These are phyloP conservation scores for Boletus rubescentipes DNA, from an alignment of 768 basidiomycete genomes.

Conservation along the genomic window DNA sequence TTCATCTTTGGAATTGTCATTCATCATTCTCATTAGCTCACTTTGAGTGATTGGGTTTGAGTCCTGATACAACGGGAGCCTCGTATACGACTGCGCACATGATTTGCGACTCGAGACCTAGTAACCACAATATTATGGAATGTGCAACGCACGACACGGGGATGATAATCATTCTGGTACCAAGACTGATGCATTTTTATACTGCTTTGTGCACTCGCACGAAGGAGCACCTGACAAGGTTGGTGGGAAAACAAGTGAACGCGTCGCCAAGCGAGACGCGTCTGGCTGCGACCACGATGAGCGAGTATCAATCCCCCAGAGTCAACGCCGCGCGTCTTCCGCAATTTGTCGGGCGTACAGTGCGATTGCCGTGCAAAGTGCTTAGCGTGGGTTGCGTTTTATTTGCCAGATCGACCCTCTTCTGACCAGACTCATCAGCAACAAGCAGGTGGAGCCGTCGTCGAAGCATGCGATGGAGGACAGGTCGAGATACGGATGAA, in stretches of 20 bases:
- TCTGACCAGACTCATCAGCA: slow-evolving; percentile 24
- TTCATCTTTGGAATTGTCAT: too few relatives aligned
- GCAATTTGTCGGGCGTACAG: slow-evolving; percentile 50
- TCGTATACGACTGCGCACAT: slow-evolving; percentile 7
- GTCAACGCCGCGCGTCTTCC: slow-evolving; percentile 62
- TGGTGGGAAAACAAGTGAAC: slow-evolving; percentile 10
- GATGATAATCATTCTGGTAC: too few relatives aligned
- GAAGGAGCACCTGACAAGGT: background rate
- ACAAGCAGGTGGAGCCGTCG: slow-evolving; percentile 47
- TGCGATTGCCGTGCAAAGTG: slow-evolving; percentile 62
- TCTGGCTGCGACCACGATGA: slow-evolving; percentile 12
- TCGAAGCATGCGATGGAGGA: slow-evolving; percentile 67
- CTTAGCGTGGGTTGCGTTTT: slow-evolving; percentile 42
- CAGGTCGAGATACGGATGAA: slow-evolving; percentile 50
- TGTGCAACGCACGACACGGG: too few relatives aligned
- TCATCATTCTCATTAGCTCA: too few relatives aligned
- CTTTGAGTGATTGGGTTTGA: too few relatives aligned
- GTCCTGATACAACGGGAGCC: too few relatives aligned
- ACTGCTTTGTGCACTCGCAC: background rate
- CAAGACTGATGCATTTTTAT: too few relatives aligned
- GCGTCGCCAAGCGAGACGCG: slow-evolving; percentile 13
- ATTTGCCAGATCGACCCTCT: background rate
- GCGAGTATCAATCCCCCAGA: slow-evolving; percentile 42
- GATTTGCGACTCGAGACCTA: background rate
- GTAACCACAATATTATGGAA: background rate